Evolutionary conservation across 192 early-diverging fungal species (phyloP), one percentile per base, ranked within the genome.

Genomic region (Rhizoclosmatium globosum): DNA sequence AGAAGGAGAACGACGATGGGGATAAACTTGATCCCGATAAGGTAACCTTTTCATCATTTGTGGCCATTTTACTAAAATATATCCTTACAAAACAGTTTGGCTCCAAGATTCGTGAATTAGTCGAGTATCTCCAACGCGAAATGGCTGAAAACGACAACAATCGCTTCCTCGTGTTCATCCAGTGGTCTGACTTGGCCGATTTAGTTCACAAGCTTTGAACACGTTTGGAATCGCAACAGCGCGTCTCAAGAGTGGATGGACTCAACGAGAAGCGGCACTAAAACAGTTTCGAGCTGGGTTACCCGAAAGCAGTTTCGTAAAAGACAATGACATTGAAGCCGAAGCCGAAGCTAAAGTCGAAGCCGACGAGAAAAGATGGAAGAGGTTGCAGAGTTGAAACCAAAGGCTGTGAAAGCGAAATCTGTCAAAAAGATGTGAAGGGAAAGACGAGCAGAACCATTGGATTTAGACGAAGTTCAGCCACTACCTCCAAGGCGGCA

Each of bases 81-180:
- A 21, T 47, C 46, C 64, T 23, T 2, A n/a, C n/a, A n/a, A n/a
- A n/a, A 2, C 19, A 74, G 72, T 74, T 74, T 74, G 72, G 72
- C n/a, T 74, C 72, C 6, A 74, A 74, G 67, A 69, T 74, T 65
- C 72, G 60, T 60, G 64, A 74, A 47, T 7, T 70, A 9, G 72
- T 74, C n/a, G 38, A 74, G 39, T 74, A 74, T 46, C 15, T 74
- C 17, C 11, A 47, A 9, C 31, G 2, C 13, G 72, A 62, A 68
- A 70, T 38, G 1, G 39, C 17, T 1, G 60, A 9, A 15, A 21
- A 9, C 1, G 60, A 43, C 1, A 15, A 23, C 2, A 1, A 1
- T 45, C 72, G 72, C 9, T 74, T 74, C 60, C 17, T 74, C 67
- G 72, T 74, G n/a, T 74, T 74, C 2, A 74, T 74, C 67, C 72